Base-by-base conservation (phyloP, 2,329 filamentous ascomycete species). In the Arthrobotrys conoides region DNA sequence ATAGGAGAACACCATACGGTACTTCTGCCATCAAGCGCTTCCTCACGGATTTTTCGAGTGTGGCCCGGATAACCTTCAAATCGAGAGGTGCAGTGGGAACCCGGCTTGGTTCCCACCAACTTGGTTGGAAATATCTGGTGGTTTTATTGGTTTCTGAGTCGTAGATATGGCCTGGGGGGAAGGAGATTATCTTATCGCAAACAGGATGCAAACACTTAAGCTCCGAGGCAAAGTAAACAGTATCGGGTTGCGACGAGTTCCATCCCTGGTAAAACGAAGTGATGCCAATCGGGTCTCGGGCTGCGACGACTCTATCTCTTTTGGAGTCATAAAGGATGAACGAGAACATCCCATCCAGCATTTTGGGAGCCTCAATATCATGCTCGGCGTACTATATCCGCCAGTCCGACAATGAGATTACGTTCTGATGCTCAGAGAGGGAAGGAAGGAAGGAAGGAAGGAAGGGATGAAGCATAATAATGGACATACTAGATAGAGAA, bases 21-120 rank as follows among this genome's bases (percentile, higher is more conserved):
- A 99, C 96, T 86, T 99, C 96, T 22, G 96, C 96, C 96, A 99
- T 99, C 84, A 99, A 88, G 81, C 96, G 91, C 87, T 99, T 99
- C 83, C 95, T 90, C 72, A 99, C 96, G 10, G 96, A 91, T 85
- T 91, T 92, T 88, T 98, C 96, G 78, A 99, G 88, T 0, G 91
- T 91, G 83, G 91, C 89, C 81, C 96, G 90, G 82, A 99, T 88
- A 67, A 90, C 84, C 87, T 92, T 96, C 84, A 94, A 90, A 86
- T 98, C 93, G 77, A 97, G 87, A 0, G 95, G 93, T 18, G 88
- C 91, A 67, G 91, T 88, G 16, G 96, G 96, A 46, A 97, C 89
- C 83, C 89, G 92, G 83, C 88, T 86, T 51, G 91, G 90, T 83
- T 99, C 93, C 90, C 94, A 94, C 96, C 96, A 99, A 80, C 90